Base-by-base conservation (phyloP, 2,329 filamentous ascomycete species). In the Claviceps sp. region DNA sequence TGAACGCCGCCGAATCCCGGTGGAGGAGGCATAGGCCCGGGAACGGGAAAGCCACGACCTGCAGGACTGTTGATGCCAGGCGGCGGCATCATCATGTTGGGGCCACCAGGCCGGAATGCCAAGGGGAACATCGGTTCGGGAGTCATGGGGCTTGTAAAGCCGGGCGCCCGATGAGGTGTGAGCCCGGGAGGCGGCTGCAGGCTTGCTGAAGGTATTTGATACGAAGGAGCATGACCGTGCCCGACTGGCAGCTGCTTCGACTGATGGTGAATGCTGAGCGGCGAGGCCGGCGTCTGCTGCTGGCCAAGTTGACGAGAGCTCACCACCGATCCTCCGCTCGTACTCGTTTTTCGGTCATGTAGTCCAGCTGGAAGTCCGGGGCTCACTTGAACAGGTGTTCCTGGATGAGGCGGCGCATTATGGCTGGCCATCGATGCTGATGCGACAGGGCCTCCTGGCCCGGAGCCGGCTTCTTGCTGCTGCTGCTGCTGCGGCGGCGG, bases 391-490 rank as follows among this genome's bases (percentile, higher is more conserved):
- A 79, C 71, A 14, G 86, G 81, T 26, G 80, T 83, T 53, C 77
- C 70, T 16, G 76, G 71, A 60, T 81, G 80, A 50, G 81, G 78
- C 37, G 81, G 82, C 10, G 73, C 71, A 55, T 74, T 76, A 55
- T 82, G 78, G 57, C 77, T 81, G 17, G 72, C 70, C 7, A 11
- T 30, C 22, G 74, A 73, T 43, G 70, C 72, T 56, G 84, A 76
- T 62, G 82, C 78, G 56, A 85, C 82, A 3, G 88, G 86, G 49
- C 82, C 84, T 6, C 81, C 78, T 7, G 79, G 74, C n/a, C 42
- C 14, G 16, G 26, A 19, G 62, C 83, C 80, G 2, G 5, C 5
- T 26, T 83, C 84, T 64, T 93, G 87, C 56, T 44, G 42, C 8
- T 40, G 39, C 40, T 19, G 40, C 17, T 19, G 39, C 39, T 19